phyloP scores from a whole-genome alignment of 768 basidiomycete species.

The Lentinula sp. region DNA sequence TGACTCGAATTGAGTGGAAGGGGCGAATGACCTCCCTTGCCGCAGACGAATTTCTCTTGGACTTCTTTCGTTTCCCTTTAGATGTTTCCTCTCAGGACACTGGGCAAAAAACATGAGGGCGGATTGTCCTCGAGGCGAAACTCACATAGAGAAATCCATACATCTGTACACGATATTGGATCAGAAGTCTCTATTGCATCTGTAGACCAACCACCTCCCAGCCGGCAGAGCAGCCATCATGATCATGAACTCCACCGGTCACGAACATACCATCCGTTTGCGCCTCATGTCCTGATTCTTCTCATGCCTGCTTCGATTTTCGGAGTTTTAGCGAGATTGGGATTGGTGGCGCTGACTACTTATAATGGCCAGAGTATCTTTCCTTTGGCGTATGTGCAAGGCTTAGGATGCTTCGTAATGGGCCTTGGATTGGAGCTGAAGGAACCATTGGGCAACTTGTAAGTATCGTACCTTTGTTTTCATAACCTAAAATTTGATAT shows the following conservation, averaged over 20 bases:
- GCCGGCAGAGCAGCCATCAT: background rate
- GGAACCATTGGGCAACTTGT: constrained; percentile 72
- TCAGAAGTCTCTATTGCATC: constrained; percentile 2
- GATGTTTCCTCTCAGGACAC: constrained; percentile 3
- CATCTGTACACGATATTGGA: constrained; percentile 2
- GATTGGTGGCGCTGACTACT: constrained; percentile 63
- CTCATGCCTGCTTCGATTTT: constrained; percentile 80
- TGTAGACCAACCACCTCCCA: background rate
- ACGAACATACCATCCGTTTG: constrained; percentile 44
- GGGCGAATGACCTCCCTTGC: background rate
- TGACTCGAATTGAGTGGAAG: background rate
- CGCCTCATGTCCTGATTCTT: constrained; percentile 59
- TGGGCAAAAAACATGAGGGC: background rate
- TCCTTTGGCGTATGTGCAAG: constrained; percentile 80
- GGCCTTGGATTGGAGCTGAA: constrained; percentile 70
- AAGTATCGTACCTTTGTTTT: constrained; percentile 21
- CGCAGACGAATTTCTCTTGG: background rate
- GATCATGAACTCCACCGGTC: constrained; percentile 11
- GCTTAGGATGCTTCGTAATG: constrained; percentile 88
- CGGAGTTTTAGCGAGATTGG: constrained; percentile 79
- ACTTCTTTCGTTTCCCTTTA: background rate
- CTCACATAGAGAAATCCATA: constrained; percentile 2
- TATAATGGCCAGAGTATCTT: constrained; percentile 79
- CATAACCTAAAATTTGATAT: background rate
- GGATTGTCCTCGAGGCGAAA: background rate